Evolutionary conservation across 2,329 filamentous ascomycete species (phyloP), one percentile per base, ranked within the genome.

Genomic region (Talaromyces sp.): DNA sequence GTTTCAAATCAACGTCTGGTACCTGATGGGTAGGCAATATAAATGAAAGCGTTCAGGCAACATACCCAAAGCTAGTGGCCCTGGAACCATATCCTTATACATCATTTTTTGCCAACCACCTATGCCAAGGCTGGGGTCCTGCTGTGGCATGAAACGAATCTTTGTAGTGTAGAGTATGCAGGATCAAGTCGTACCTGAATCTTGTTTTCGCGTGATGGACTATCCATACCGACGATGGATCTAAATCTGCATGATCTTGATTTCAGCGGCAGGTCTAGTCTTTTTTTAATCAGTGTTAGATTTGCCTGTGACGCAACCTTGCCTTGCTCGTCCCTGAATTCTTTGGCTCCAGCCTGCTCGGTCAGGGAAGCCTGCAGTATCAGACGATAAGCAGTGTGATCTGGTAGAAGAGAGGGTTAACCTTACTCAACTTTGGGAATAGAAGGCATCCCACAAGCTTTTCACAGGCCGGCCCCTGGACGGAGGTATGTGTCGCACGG

Each of bases 101-200:
- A 52, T 56, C 52, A 56, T 56, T 56, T 39, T 56, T 56, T 56
- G 52, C 52, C 52, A 56, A 25, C 52, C 31, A 56, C 52, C 33
- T 39, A 41, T 43, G 60, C 60, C 60, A 54, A 63, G 49, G 50
- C 27, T 63, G n/a, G 31, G 11, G 13, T 31, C 35, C 22, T 45
- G 25, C 27, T 62, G 41, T 63, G 50, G 61, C 61, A 63, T 63
- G 61, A 45, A 39, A 25, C 13, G 27, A 9, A n/a, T n/a, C 39
- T 22, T 45, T 31, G 59, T 19, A 47, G 50, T 3, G 27, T 43
- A n/a, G n/a, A 31, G 6, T 57, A 45, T 47, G 61, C 39, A 57
- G 45, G 49, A 47, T 57, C 56, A 45, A 6, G 10, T 37, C 17
- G 45, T 45, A 17, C 27, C 25, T 10, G 49, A 52, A n/a, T 52